A percentile compares a stretch with the other conserved stretches of the same genome.
Evolutionary conservation across 345 rosid genomes (phyloP).

Genomic region (Gossypium australe): DNA sequence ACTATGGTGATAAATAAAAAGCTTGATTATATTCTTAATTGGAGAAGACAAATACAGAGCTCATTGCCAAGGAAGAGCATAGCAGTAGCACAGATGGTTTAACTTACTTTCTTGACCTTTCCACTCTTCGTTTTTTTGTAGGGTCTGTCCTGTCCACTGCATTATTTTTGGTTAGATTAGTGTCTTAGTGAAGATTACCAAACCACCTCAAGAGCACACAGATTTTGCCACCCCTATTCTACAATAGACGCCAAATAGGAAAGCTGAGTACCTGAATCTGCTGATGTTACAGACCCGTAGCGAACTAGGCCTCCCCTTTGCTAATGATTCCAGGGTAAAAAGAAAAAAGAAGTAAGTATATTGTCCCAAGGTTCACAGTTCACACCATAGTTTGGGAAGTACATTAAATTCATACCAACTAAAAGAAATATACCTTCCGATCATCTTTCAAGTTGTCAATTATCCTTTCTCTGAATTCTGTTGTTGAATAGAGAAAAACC

Average conservation of each 20-base stretch:
- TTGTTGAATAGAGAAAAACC: conserved; percentile 9
- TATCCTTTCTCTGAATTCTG: conserved; percentile 52
- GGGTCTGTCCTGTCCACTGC: conserved; percentile 67
- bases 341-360: conserved; percentile 11
- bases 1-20: not conserved
- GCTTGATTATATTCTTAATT: not conserved
- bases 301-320: conserved; percentile 48
- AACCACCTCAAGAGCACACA: too few species aligned
- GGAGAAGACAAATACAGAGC: not conserved
- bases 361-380: conserved; percentile 10
- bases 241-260: not conserved
- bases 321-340: conserved; percentile 5
- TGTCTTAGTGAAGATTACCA: not conserved
- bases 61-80: not conserved
- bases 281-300: conserved; percentile 53
- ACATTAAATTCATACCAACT: not conserved
- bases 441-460: conserved; percentile 59
- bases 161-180: conserved; percentile 19
- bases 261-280: conserved; percentile 40
- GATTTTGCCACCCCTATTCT: too few species aligned
- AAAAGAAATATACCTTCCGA: conserved; percentile 35
- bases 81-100: not conserved
- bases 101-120: conserved; percentile 65
- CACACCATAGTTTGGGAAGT: conserved; percentile 8
- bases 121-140: conserved; percentile 72